Conservation (phyloP, 75 land plant species). For the Chamaecyparis obtusa region DNA sequence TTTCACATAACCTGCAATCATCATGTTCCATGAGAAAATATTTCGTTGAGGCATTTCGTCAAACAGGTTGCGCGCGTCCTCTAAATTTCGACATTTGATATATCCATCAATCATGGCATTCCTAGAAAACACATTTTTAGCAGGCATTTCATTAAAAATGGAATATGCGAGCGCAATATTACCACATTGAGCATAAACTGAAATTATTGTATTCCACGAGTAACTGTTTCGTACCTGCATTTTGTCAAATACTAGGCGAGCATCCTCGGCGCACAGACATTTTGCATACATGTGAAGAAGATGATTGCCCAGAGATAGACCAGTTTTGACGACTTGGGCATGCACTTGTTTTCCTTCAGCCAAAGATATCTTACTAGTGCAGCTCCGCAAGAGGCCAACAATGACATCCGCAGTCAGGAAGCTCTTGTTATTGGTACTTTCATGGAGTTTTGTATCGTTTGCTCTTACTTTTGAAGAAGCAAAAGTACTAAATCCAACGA, state of each 20-base stretch:
- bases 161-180: background rate
- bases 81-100: slow-evolving; percentile 14
- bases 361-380: background rate
- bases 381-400: slow-evolving; percentile 1
- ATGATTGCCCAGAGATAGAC: slow-evolving; percentile 4
- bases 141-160: slow-evolving; percentile 32
- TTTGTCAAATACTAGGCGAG: slow-evolving; percentile 9
- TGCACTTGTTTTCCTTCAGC: background rate
- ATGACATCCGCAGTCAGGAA: background rate
- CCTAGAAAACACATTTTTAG: slow-evolving; percentile 39
- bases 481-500: background rate
- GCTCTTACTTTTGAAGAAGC: background rate
- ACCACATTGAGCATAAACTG: slow-evolving; percentile 17
- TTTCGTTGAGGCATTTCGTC: slow-evolving; percentile 48
- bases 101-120: slow-evolving; percentile 49
- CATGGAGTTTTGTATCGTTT: background rate
- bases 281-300: slow-evolving; percentile 4
- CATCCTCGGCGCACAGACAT: background rate
- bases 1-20: slow-evolving; percentile 42
- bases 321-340: slow-evolving; percentile 1
- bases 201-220: slow-evolving; percentile 14
- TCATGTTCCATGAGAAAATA: slow-evolving; percentile 48
- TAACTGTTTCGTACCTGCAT: slow-evolving; percentile 15
- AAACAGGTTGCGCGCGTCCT: slow-evolving; percentile 31
- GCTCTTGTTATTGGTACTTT: background rate